phyloP scores from a whole-genome alignment of 371 early-diverging fungal species.

The Umbelopsis sp. region DNA sequence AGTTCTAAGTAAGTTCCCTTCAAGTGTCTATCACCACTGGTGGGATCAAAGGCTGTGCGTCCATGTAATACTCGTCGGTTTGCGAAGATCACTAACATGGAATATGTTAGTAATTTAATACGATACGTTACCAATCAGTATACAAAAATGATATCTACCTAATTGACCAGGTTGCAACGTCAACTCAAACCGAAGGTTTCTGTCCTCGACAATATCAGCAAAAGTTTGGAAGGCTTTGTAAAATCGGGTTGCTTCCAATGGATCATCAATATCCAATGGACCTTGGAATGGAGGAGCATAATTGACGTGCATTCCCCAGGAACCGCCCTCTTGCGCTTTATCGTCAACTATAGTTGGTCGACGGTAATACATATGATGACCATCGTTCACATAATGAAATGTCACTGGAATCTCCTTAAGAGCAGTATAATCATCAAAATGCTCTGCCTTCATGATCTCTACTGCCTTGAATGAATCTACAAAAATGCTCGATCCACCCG shows the following conservation, averaged over 20 bases:
- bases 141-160: slow-evolving; percentile 21
- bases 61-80: slow-evolving; percentile 89
- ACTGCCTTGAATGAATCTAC: slow-evolving; percentile 80
- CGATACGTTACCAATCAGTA: neutral
- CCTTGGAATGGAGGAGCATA: slow-evolving; percentile 94
- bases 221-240: slow-evolving; percentile 76
- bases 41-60: slow-evolving; percentile 75
- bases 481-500: slow-evolving; percentile 82
- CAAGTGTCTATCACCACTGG: slow-evolving; percentile 74
- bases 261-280: slow-evolving; percentile 61
- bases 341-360: slow-evolving; percentile 73
- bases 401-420: slow-evolving; percentile 69
- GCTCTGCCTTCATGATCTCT: slow-evolving; percentile 50
- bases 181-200: slow-evolving; percentile 60
- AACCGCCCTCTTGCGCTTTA: slow-evolving; percentile 38
- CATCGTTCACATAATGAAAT: slow-evolving; percentile 84
- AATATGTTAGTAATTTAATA: neutral
- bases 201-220: slow-evolving; percentile 63
- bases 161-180: slow-evolving; percentile 77
- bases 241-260: slow-evolving; percentile 55
- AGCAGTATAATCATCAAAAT: slow-evolving; percentile 67
- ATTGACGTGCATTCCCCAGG: slow-evolving; percentile 66
- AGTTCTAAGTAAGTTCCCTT: slow-evolving; percentile 82
- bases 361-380: slow-evolving; percentile 72
- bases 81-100: slow-evolving; percentile 66